Base-by-base conservation (phyloP, 176 grass and related monocot genomes). In the Raddia guianensis region DNA sequence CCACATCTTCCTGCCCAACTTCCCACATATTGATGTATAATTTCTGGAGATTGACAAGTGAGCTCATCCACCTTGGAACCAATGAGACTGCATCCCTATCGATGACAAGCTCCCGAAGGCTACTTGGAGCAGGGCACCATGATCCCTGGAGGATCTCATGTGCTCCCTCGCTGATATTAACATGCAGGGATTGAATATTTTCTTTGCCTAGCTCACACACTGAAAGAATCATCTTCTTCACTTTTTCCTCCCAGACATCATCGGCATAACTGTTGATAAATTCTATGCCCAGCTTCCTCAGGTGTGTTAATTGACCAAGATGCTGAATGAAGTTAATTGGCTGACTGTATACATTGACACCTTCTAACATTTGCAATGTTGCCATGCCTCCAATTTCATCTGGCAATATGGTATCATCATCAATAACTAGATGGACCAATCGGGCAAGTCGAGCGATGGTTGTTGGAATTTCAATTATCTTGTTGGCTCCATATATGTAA, bases 211-310 rank as follows among this genome's bases (percentile, higher is more conserved):
- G 33, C 33, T 9, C 6, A 42, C 71, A 43, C 6, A 74, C 12
- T 5, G 51, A 54, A 11, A 9, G 42, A 8, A 56, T 34, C 33
- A 74, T 56, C 71, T 56, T 34, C 12, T 74, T 16, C 48, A 51
- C 12, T 5, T 72, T 72, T 48, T 52, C 48, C 69, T 72, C 50
- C 69, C 69, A 72, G 69, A 52, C 50, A 9, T 72, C 69, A 51
- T 48, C 69, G 16, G 69, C 69, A 72, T 52, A 51, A 34, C 50
- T 51, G 15, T 72, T 72, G 69, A 72, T 72, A 34, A 72, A 72
- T 54, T 51, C 51, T 56, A 60, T 13, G 73, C 40, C 60, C n/a
- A 75, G 40, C 12, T 58, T 21, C 18, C 6, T 59, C 54, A 60
- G 54, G 37, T 75, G 59, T 13, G n/a, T 5, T 0, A 75, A 40